A percentile compares a stretch with the other conserved stretches of the same genome.
Evolutionary conservation across 768 basidiomycete species (phyloP).

Genomic region (Clavulina sp.): DNA sequence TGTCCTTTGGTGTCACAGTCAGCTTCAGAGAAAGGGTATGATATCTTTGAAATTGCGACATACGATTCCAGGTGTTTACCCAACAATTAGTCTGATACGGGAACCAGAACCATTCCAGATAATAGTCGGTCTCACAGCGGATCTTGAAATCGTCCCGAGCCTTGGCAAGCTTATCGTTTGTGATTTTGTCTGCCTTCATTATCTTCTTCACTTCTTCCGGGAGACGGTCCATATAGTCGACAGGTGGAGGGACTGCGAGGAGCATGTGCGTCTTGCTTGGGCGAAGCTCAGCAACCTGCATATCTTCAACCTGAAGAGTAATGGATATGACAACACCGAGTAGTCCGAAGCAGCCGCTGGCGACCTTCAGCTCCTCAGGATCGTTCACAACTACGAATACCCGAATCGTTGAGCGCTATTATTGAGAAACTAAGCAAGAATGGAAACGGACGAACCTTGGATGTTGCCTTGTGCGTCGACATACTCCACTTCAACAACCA

Average conservation of each 20-base stretch:
- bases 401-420: no score
- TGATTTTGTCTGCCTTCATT: slow-evolving; percentile 6
- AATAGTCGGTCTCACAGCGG: slow-evolving; percentile 16
- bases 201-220: slow-evolving; percentile 7
- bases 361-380: slow-evolving; percentile 15
- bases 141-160: slow-evolving; percentile 14
- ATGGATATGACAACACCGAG: slow-evolving; percentile 17
- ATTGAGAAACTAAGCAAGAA: no score
- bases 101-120: slow-evolving; percentile 20
- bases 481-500: slow-evolving; percentile 15
- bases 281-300: slow-evolving; percentile 15
- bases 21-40: no score
- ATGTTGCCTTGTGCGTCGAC: slow-evolving; percentile 16
- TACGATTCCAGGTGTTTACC: slow-evolving; percentile 16
- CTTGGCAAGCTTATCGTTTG: slow-evolving; percentile 8
- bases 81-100: slow-evolving; percentile 16
- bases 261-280: slow-evolving; percentile 13
- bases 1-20: no score
- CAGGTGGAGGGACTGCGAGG: slow-evolving; percentile 17
- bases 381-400: slow-evolving; percentile 8
- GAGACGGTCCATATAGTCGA: slow-evolving; percentile 13
- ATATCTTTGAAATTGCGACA: background rate
- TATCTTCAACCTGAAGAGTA: slow-evolving; percentile 16
- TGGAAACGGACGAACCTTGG: no score
- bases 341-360: slow-evolving; percentile 17